Evolutionary conservation across 2,329 filamentous ascomycete genomes (phyloP).

Genomic region (Diplocarpon rosae): DNA sequence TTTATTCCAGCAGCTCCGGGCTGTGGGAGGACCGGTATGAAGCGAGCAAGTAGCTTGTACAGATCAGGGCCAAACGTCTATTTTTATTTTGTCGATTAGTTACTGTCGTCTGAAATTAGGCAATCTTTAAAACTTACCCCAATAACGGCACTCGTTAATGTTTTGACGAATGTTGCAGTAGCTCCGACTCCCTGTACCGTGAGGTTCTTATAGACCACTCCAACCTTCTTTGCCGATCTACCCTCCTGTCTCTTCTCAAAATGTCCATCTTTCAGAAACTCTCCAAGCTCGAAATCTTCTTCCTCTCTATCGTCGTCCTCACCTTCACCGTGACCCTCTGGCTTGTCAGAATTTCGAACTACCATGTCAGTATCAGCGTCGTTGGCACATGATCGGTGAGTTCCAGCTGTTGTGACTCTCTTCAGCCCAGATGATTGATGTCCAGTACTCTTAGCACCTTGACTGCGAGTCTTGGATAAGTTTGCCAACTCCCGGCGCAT

Average conservation of each 20-base stretch:
- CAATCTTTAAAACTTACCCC: no score
- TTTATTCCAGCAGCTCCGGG: constrained; percentile 17
- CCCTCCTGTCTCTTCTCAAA: constrained; percentile 63
- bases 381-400: constrained; percentile 7
- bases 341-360: constrained; percentile 20
- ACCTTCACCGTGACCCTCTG: constrained; percentile 8
- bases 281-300: constrained; percentile 55
- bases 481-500: constrained; percentile 44
- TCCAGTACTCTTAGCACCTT: constrained; percentile 4
- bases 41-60: constrained; percentile 44
- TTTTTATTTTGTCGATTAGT: no score
- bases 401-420: constrained; percentile 8
- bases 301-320: constrained; percentile 33
- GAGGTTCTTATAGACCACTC: constrained; percentile 65
- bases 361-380: constrained; percentile 17
- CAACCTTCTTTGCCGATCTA: constrained; percentile 62
- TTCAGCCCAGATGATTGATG: constrained; percentile 7
- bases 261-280: constrained; percentile 64
- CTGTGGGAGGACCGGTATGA: constrained; percentile 20
- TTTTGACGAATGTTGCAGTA: constrained; percentile 57
- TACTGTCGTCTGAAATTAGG: no score
- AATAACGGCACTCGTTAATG: constrained; percentile 61
- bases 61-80: constrained; percentile 69
- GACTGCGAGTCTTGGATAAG: constrained; percentile 34
- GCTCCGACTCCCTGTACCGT: constrained; percentile 62